Base-by-base conservation (phyloP, 768 basidiomycete genomes). In the Auricularia sp. region DNA sequence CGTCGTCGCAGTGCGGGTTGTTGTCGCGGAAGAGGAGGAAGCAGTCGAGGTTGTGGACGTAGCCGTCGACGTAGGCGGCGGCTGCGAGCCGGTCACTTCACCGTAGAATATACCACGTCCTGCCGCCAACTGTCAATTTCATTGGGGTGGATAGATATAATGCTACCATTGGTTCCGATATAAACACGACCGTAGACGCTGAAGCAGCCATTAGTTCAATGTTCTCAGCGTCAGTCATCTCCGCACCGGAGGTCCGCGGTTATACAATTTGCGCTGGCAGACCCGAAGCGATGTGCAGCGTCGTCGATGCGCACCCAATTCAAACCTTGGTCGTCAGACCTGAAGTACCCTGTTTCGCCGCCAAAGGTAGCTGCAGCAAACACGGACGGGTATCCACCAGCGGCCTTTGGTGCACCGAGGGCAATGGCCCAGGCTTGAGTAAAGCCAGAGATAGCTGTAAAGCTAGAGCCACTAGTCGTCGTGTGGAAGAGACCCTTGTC, bases 271-370 rank as follows among this genome's bases (percentile, higher is more conserved):
- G 79, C 67, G 61, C 74, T 69, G 4, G 77, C 80, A 5, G 80
- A 79, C 4, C 83, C 84, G 67, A 87, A 86, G 11, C 85, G 84
- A 69, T 84, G 81, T 3, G 74, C 71, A 34, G 77, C 80, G 68
- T 85, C 84, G 69, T 84, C 83, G 65, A 87, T 84, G 72, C 81
- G 75, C 1, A 82, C 77, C 85, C 85, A 86, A 67, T 78, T 82
- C 14, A 73, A 74, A 58, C 85, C 85, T 36, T 73, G 70, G 67
- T 87, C 79, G 69, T 86, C 84, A 2, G 82, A 82, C 58, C 85
- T 76, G 72, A 80, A 85, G 70, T 82, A 80, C 6, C 82, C 84
- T n/a, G 34, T 51, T 36, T 80, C 69, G 18, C 77, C 77, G 64
- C 59, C 62, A 61, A 83, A 78, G 65, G 78, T 79, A 16, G 83